These are phyloP conservation scores for Globisporangium orthogonon DNA, from an alignment of 352 stramenopile genomes.

Conservation along the genomic window DNA sequence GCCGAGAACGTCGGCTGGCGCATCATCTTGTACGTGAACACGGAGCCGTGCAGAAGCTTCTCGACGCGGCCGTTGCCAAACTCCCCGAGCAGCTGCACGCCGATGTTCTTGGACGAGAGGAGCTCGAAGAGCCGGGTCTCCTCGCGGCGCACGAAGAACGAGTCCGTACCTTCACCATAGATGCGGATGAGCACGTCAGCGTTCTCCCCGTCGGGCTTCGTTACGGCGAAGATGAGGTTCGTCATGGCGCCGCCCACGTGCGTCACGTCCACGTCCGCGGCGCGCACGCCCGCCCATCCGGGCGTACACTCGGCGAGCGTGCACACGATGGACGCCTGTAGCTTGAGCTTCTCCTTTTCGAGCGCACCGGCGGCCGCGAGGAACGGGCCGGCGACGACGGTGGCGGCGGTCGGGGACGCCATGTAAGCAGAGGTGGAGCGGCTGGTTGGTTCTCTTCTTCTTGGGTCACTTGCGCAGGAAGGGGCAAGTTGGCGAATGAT, in stretches of 20 bases:
- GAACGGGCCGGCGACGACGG: conserved; percentile 49
- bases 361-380: conserved; percentile 43
- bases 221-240: conserved; percentile 81
- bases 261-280: conserved; percentile 54
- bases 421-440: conserved; percentile 6
- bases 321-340: conserved; percentile 59
- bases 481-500: conserved; percentile 24
- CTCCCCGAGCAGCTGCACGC: conserved; percentile 65
- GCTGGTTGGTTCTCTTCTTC: too few relatives aligned
- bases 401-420: conserved; percentile 23
- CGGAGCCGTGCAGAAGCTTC: conserved; percentile 67
- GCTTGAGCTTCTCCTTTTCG: conserved; percentile 61
- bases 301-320: conserved; percentile 50
- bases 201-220: conserved; percentile 58
- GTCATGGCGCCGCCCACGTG: conserved; percentile 78
- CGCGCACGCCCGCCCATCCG: conserved; percentile 45
- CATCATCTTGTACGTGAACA: conserved; percentile 70
- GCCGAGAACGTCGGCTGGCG: conserved; percentile 35
- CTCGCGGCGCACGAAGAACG: conserved; percentile 71
- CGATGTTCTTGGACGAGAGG: conserved; percentile 62
- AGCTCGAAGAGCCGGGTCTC: conserved; percentile 76
- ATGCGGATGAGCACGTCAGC: conserved; percentile 69
- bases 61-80: conserved; percentile 73
- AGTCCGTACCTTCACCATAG: conserved; percentile 77
- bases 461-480: conserved; percentile 11